Evolutionary conservation across 108 stramenopile species (phyloP).

Genomic region (Nitzschia palea): DNA sequence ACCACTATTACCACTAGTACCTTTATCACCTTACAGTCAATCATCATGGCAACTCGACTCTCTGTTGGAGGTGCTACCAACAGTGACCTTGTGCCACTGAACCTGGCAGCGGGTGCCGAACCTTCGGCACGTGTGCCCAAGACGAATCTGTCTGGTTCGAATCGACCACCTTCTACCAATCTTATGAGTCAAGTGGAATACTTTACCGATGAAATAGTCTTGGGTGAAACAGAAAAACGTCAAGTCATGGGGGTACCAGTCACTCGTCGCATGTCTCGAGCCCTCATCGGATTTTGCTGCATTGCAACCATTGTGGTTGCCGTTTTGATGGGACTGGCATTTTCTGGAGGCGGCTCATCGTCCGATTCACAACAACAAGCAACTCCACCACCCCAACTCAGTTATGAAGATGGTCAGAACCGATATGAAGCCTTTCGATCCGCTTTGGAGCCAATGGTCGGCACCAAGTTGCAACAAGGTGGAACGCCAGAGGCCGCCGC

Average conservation of each 20-base stretch:
- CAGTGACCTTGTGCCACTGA: background rate
- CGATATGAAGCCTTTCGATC: background rate
- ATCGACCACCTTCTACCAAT: background rate
- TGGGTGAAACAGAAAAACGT: slow-evolving; percentile 1
- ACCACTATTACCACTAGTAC: too few species aligned
- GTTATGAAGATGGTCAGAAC: background rate
- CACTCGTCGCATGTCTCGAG: slow-evolving; percentile 2
- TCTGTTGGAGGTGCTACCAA: background rate
- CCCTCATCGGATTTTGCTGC: background rate
- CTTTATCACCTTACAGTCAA: too few species aligned
- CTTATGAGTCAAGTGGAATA: slow-evolving; percentile 3
- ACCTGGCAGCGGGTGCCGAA: slow-evolving; percentile 8
- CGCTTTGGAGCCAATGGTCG: slow-evolving; percentile 3
- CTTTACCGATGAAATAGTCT: slow-evolving; percentile 9
- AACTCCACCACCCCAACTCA: background rate
- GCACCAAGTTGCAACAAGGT: background rate
- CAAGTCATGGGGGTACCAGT: slow-evolving; percentile 1
- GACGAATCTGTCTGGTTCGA: slow-evolving; percentile 5
- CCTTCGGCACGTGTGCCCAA: background rate
- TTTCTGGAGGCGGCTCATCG: background rate
- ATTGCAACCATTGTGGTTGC: background rate
- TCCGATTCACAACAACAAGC: background rate
- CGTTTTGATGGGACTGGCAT: background rate
- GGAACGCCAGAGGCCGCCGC: slow-evolving; percentile 12
- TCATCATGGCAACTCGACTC: slow-evolving; percentile 13